Evolutionary conservation across 331 rosid species (phyloP).

Genomic region (Acacia concinna): DNA sequence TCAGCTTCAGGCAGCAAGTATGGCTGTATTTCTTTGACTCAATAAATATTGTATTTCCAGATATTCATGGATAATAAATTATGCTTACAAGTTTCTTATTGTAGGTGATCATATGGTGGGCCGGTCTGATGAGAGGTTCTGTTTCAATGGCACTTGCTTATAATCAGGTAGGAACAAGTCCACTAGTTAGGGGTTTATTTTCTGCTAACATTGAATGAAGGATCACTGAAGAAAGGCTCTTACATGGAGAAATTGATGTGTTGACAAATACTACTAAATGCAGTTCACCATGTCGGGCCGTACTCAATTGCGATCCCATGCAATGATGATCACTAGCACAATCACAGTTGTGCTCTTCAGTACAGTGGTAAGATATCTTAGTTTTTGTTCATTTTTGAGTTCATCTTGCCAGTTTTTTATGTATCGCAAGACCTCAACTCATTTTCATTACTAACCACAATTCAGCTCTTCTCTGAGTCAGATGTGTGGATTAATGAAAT

Average conservation of each 20-base stretch:
- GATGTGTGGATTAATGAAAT: neutral
- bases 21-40: conserved; percentile 21
- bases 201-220: conserved; percentile 8
- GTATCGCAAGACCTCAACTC: neutral
- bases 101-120: conserved; percentile 96
- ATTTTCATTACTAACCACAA: neutral
- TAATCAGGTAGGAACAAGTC: conserved; percentile 68
- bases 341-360: conserved; percentile 80
- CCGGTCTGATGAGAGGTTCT: conserved; percentile 99
- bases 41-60: neutral
- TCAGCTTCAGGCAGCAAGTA: conserved; percentile 68
- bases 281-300: conserved; percentile 88
- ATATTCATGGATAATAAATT: conserved; percentile 21
- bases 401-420: neutral
- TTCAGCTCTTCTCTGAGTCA: neutral
- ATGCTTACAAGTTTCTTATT: conserved; percentile 26
- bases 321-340: conserved; percentile 89
- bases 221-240: conserved; percentile 10
- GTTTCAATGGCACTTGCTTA: conserved; percentile 97
- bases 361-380: conserved; percentile 63
- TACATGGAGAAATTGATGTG: conserved; percentile 2
- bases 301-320: conserved; percentile 63
- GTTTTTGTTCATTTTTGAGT: neutral
- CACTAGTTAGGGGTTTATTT: neutral
- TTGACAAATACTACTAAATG: conserved; percentile 28